phyloP scores from a whole-genome alignment of 2,329 filamentous ascomycete genomes.

The Penicillium sp. region DNA sequence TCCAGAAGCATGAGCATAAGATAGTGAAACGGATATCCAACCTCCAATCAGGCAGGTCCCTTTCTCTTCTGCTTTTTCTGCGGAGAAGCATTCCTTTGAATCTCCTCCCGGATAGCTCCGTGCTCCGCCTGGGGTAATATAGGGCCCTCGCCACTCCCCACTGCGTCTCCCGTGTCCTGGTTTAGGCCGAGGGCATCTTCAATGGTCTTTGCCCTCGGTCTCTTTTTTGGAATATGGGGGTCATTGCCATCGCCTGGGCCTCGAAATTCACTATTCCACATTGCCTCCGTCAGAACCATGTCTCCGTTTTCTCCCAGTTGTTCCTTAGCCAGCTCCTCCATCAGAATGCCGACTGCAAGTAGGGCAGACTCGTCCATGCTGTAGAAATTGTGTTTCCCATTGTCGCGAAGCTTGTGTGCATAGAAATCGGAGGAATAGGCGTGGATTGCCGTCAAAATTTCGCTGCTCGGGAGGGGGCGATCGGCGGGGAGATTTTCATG shows the following conservation, averaged over 20 bases:
- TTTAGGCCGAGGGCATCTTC: background rate
- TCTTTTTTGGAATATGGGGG: background rate
- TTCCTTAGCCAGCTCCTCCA: conserved; percentile 59
- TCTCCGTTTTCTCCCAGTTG: conserved; percentile 59
- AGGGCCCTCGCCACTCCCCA: conserved; percentile 30
- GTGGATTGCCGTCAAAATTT: conserved; percentile 59
- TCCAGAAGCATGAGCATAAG: background rate
- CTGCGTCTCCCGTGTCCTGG: conserved; percentile 1
- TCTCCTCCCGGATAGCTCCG: background rate
- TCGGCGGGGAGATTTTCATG: conserved; percentile 46
- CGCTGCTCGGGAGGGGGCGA: conserved; percentile 53
- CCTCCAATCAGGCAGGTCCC: background rate
- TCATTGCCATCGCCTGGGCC: background rate
- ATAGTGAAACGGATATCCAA: background rate
- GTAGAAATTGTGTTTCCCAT: conserved; percentile 44
- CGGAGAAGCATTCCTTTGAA: background rate
- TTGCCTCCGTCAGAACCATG: conserved; percentile 57
- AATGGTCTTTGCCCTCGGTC: background rate
- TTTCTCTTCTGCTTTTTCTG: conserved; percentile 1
- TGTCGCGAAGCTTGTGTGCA: conserved; percentile 33
- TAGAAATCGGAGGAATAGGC: conserved; percentile 60
- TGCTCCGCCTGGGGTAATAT: background rate
- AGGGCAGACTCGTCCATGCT: conserved; percentile 65
- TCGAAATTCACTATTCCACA: conserved; percentile 29
- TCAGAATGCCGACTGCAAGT: conserved; percentile 59